Base-by-base conservation (phyloP, 352 stramenopile genomes). In the Pythium aristosporum region DNA sequence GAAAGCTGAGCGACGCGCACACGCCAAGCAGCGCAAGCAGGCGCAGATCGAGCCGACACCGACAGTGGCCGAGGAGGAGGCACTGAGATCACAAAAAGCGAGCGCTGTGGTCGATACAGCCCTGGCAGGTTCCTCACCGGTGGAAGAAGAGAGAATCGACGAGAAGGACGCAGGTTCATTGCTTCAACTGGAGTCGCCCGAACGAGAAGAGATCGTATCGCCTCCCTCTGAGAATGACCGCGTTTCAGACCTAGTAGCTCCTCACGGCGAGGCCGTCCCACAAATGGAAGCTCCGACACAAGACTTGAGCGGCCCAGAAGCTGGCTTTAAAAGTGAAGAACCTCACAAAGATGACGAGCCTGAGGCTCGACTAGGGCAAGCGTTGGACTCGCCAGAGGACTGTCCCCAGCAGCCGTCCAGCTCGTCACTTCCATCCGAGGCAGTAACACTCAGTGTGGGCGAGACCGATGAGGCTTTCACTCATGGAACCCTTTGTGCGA, bases 1-100 rank as follows among this genome's bases (percentile, higher is more conserved):
- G 46, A 81, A 81, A 37, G 68, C 68, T 5, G 75, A 87, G 42
- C 68, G 75, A 50, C 72, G 78, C 13, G 75, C 74, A 1, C 71
- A 84, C 15, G 77, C 75, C 21, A 80, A 77, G 39, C 69, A 80
- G 18, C 64, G 78, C 23, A 65, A 69, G 57, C 18, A 62, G 28
- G n/a, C 60, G 16, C 43, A 51, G 46, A 15, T 11, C 9, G 46
- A 51, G 18, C 46, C 25, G 46, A 8, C 12, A 23, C 42, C 16
- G 2, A 43, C 42, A 48, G n/a, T 25, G n/a, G 7, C 5, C 15
- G 8, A 48, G n/a, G 42, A 48, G 42, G 18, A 23, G 42, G n/a
- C n/a, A 18, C 9, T 11, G n/a, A 23, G 15, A 23, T 12, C 7
- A 48, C 42, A 23, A 2, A 2, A 9, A 48, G 37, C 37, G 37